Percentiles rank a stretch among this genome's conserved stretches.
phyloP scores from a whole-genome alignment of 306 rosid species.

The Lupinus albus region DNA sequence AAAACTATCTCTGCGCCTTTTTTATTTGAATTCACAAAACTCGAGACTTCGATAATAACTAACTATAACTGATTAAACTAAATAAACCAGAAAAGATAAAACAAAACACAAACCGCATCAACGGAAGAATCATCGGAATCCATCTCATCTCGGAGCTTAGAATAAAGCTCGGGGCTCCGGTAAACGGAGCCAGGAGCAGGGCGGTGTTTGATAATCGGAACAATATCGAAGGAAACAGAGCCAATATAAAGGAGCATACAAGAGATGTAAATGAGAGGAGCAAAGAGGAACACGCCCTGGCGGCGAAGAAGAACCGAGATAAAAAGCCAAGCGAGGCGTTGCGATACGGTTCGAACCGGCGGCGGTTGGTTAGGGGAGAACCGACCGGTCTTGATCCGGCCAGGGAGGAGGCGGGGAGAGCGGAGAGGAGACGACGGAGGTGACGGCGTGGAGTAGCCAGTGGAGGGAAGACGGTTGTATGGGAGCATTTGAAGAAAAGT shows the following conservation, averaged over 20 bases:
- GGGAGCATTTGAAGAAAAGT: constrained; percentile 59
- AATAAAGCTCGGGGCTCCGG: constrained; percentile 74
- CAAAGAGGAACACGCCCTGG: constrained; percentile 81
- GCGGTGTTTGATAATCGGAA: constrained; percentile 71
- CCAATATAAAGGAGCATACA: constrained; percentile 86
- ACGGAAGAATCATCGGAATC: constrained; percentile 70
- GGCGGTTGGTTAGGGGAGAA: constrained; percentile 51
- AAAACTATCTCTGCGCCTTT: too few species aligned
- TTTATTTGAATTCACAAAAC: too few species aligned
- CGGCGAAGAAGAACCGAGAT: constrained; percentile 83
- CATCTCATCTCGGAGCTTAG: constrained; percentile 70
- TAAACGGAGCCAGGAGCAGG: constrained; percentile 79
- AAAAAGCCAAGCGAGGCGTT: constrained; percentile 68
- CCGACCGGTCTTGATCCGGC: constrained; percentile 58
- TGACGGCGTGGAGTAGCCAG: constrained; percentile 77
- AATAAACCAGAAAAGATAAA: not conserved
- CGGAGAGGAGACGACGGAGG: constrained; percentile 75
- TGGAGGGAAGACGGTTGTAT: constrained; percentile 72
- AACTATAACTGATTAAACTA: too few species aligned
- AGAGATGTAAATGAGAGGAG: constrained; percentile 79
- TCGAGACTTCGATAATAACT: too few species aligned
- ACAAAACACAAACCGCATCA: constrained; percentile 65
- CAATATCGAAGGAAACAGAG: constrained; percentile 71
- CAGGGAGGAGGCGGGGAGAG: constrained; percentile 71
- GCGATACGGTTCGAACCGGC: constrained; percentile 55